phyloP scores from a whole-genome alignment of 1,139 yeast species.

The Taphrina communis region DNA sequence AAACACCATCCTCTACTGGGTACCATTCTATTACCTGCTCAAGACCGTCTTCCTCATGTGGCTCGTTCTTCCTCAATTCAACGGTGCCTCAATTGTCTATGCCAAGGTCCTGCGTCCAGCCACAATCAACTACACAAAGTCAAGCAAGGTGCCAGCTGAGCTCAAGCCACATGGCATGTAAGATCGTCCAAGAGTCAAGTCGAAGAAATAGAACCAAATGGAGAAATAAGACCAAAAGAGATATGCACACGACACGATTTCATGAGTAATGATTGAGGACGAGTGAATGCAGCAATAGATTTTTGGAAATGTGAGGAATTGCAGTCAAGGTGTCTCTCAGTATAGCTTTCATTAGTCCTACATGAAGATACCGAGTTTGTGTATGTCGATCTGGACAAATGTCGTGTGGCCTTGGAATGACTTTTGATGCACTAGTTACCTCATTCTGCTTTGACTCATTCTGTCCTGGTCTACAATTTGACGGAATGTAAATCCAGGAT shows the following conservation, averaged over 20 bases:
- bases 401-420: background rate
- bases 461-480: background rate
- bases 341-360: background rate
- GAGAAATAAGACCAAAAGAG: background rate
- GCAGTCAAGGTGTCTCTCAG: background rate
- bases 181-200: background rate
- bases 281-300: background rate
- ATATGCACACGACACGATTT: conserved; percentile 8
- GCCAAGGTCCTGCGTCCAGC: conserved; percentile 66
- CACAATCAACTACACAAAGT: conserved; percentile 33
- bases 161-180: conserved; percentile 38
- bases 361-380: background rate
- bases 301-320: background rate
- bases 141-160: conserved; percentile 33
- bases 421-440: background rate
- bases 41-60: conserved; percentile 87
- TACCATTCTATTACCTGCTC: conserved; percentile 94
- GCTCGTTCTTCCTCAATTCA: conserved; percentile 83
- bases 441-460: background rate
- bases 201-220: background rate
- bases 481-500: background rate
- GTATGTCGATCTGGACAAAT: background rate
- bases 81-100: conserved; percentile 83
- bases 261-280: conserved; percentile 16
- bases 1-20: conserved; percentile 81